phyloP scores from a whole-genome alignment of 2,329 filamentous ascomycete species.

The Tolypocladium endophyticum region DNA sequence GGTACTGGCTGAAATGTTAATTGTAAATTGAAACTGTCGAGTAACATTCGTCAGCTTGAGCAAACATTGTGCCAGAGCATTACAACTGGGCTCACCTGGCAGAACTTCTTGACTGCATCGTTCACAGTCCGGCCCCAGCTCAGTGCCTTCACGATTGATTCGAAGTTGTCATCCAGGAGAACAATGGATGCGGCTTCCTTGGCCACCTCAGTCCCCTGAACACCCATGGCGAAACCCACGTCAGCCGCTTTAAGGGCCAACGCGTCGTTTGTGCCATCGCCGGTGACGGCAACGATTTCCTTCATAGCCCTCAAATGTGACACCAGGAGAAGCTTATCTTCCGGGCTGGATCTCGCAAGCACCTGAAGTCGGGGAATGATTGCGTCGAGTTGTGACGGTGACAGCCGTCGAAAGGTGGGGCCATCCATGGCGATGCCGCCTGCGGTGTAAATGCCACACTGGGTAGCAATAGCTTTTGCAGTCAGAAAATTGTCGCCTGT shows the following conservation, averaged over 20 bases:
- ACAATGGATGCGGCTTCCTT: conserved; percentile 58
- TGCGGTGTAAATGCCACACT: conserved; percentile 34
- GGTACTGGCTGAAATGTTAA: conserved; percentile 57
- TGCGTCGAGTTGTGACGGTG: conserved; percentile 35
- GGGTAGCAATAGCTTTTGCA: conserved; percentile 30
- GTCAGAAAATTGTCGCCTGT: conserved; percentile 41
- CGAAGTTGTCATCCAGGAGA: conserved; percentile 55
- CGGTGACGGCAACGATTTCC: conserved; percentile 56
- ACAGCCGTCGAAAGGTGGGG: conserved; percentile 43
- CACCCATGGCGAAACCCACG: conserved; percentile 59
- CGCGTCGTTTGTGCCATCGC: conserved; percentile 57
- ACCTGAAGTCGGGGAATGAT: conserved; percentile 55
- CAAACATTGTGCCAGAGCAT: neutral
- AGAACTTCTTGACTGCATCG: conserved; percentile 53
- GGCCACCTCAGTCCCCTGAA: conserved; percentile 55
- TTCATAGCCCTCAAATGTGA: conserved; percentile 53
- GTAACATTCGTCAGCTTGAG: neutral
- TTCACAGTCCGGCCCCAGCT: conserved; percentile 55
- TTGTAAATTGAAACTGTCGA: conserved; percentile 51
- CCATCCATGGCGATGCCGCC: conserved; percentile 56
- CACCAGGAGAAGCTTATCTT: conserved; percentile 58
- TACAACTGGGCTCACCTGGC: conserved; percentile 30
- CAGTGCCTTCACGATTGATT: conserved; percentile 51
- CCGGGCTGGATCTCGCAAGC: conserved; percentile 57
- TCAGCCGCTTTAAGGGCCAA: conserved; percentile 56